Base-by-base conservation (phyloP, 2,329 filamentous ascomycete genomes). In the Colletotrichum agaves region DNA sequence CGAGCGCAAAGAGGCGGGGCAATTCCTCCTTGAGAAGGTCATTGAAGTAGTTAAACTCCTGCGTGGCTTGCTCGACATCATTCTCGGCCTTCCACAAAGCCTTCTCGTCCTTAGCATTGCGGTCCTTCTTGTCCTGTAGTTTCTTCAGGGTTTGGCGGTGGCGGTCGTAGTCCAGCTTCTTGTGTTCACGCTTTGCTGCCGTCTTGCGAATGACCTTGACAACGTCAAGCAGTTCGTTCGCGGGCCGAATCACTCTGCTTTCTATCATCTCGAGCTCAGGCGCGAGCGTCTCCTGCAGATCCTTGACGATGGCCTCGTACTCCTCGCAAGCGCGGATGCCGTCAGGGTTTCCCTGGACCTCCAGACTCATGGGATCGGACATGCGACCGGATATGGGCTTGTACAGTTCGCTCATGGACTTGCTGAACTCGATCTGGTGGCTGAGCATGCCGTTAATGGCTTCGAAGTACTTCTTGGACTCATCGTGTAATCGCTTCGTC, bases 201-300 rank as follows among this genome's bases (percentile, higher is more conserved):
- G 92, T 89, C 82, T 99, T 99, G 71, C 93, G 91, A 76, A 98
- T 97, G 50, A 93, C 89, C 81, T 98, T 98, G 84, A 99, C 93
- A 71, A 99, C 93, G 74, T 97, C 94, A 70, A 97, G 86, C 70
- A 99, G 87, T 80, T 99, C 94, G 76, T 97, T 93, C 10, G 96
- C 95, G 3, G 96, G 96, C 72, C 91, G 91, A 76, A 99, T 95
- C 52, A 99, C 90, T 71, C 96, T 88, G 60, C 87, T 89, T 75
- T 99, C 94, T 74, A 99, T 98, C 94, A 98, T 97, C 78, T 99
- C 96, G 72, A 99, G 85, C 81, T 99, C 96, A 0, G 96, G 96
- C 60, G 91, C 87, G 65, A 99, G 83, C 3, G 93, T 96, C 63
- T 93, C 92, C 76, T 97, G 93, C 66, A 99, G 84, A 70, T 98